Conservation (phyloP, 148 eudicot genomes). For the Euryodendron excelsum region DNA sequence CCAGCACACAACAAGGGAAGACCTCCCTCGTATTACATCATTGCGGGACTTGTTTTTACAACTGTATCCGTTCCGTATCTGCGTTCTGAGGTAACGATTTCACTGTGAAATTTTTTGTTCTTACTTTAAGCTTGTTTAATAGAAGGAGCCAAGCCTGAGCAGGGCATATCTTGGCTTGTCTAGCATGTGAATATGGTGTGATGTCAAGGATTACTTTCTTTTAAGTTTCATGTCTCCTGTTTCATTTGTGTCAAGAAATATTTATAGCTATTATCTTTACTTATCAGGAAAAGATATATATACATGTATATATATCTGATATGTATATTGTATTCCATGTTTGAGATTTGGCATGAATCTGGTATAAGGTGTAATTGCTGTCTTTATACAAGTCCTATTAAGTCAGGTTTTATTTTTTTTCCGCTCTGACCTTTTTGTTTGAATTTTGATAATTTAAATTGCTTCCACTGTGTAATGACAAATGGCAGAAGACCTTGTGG, state of each 20-base stretch:
- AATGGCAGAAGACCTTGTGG: no score
- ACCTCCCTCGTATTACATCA: conserved; percentile 89
- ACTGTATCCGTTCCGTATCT: conserved; percentile 90
- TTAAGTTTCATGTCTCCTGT: neutral
- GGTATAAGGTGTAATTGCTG: no score
- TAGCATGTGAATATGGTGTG: neutral
- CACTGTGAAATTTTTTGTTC: neutral
- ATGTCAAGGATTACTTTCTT: neutral
- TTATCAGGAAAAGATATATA: no score
- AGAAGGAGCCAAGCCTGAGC: conserved; percentile 1
- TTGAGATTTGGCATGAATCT: no score
- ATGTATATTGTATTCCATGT: no score
- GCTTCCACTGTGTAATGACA: no score
- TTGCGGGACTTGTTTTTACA: conserved; percentile 87
- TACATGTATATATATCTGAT: no score
- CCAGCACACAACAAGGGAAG: conserved; percentile 82
- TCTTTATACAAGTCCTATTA: no score
- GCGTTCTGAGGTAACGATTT: conserved; percentile 73
- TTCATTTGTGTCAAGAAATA: neutral
- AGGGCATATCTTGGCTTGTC: neutral
- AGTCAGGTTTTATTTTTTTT: no score
- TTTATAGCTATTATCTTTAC: neutral
- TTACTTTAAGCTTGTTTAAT: neutral
- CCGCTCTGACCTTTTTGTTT: no score
- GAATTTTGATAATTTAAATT: no score